Conservation (phyloP, 768 basidiomycete genomes). For the Termitomyces sp. region DNA sequence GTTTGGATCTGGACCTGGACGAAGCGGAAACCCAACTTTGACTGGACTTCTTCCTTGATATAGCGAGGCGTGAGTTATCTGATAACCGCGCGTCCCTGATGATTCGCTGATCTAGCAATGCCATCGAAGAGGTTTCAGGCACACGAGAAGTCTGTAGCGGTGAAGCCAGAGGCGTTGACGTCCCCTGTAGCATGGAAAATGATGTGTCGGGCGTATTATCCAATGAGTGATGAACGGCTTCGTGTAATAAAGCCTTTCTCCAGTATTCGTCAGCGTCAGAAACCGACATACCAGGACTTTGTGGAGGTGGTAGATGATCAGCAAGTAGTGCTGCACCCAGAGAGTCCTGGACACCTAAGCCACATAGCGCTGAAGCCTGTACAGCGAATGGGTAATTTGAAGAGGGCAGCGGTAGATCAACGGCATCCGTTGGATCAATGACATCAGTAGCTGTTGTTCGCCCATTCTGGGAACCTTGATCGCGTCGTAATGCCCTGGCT, state of each 20-base stretch:
- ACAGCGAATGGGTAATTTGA: constrained; percentile 69
- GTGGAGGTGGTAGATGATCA: constrained; percentile 65
- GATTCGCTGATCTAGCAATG: constrained; percentile 43
- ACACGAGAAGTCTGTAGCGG: constrained; percentile 16
- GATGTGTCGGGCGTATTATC: constrained; percentile 44
- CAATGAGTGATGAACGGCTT: constrained; percentile 78
- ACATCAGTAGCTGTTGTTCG: constrained; percentile 46
- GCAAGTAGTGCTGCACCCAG: constrained; percentile 75
- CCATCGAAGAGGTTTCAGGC: constrained; percentile 22
- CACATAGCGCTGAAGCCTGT: constrained; percentile 71
- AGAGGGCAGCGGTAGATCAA: constrained; percentile 73
- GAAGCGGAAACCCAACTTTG: constrained; percentile 24
- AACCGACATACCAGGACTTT: constrained; percentile 56
- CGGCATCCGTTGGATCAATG: constrained; percentile 82
- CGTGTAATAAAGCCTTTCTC: constrained; percentile 71
- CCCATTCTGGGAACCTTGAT: constrained; percentile 40
- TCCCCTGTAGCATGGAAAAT: constrained; percentile 37
- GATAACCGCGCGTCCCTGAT: constrained; percentile 32
- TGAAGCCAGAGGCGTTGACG: constrained; percentile 38
- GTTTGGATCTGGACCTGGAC: constrained; percentile 23
- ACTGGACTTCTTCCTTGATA: constrained; percentile 27
- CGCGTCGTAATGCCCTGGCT: constrained; percentile 43
- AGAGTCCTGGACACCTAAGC: constrained; percentile 71
- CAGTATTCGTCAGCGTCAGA: constrained; percentile 62
- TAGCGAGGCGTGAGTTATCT: constrained; percentile 20